Evolutionary conservation across 2,329 filamentous ascomycete species (phyloP), one percentile per base, ranked within the genome.

Genomic region (Grosmannia serpens): DNA sequence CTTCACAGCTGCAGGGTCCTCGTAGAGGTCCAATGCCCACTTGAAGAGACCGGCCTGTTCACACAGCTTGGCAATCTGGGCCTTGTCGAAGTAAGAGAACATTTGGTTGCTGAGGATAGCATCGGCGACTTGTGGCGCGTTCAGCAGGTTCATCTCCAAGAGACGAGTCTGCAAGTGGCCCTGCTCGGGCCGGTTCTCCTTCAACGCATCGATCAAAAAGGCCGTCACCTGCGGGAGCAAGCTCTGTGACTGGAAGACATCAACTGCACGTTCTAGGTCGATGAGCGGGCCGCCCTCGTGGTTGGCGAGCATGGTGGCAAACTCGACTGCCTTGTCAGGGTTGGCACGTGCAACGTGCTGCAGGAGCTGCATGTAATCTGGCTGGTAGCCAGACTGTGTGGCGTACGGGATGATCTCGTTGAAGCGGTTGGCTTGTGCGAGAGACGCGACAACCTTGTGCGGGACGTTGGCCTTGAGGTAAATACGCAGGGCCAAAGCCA

Each of bases 201-300:
- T 94, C 38, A 99, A 81, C 2, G 91, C 92, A 73, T 99, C 94
- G 29, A 99, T 82, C 56, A 99, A 76, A 82, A 99, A 99, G n/a
- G 92, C 91, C 3, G 95, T 99, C 9, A 92, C 92, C 73, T 96
- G 91, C 71, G 97, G 95, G 55, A 97, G 83, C 91, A 97, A 94
- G 67, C 91, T 91, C 73, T 99, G 94, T 11, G 91, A 91, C 73
- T 96, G 88, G 85, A 99, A 99, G 60, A 99, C 91, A 71, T 99
- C 94, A 54, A 96, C 90, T 27, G 96, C 91, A 53, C 92, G 89
- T 70, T 96, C 90, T 59, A 97, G 84, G 66, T 97, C 94, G 64
- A 99, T 86, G 60, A 96, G 77, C 27, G 91, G 86, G 29, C 90
- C 91, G 61, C 86, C 84, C 69, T 95, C 89, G 66, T 94, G 86